Evolutionary conservation across 371 early-diverging fungal genomes (phyloP).

Genomic region (Mucor irregularis): DNA sequence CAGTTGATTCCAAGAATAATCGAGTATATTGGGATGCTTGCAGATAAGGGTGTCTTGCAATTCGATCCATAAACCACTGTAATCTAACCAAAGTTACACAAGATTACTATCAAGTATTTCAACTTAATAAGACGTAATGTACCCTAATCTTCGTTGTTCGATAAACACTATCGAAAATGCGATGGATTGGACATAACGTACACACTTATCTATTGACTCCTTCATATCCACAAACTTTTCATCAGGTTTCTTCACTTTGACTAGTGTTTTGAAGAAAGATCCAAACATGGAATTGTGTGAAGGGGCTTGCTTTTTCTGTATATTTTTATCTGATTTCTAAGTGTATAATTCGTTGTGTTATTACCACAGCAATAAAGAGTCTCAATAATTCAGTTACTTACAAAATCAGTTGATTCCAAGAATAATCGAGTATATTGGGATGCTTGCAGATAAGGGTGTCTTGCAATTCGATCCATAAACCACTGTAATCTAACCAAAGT

Average conservation of each 20-base stretch:
- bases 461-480: slow-evolving; percentile 79
- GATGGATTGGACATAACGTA: background rate
- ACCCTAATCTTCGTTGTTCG: slow-evolving; percentile 74
- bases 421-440: slow-evolving; percentile 74
- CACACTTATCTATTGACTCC: no score
- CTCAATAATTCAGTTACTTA: slow-evolving; percentile 9
- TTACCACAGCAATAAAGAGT: background rate
- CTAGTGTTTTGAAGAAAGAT: background rate
- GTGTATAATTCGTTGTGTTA: no score
- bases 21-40: slow-evolving; percentile 70
- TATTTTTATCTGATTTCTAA: slow-evolving; percentile 3
- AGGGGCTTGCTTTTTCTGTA: no score
- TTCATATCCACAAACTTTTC: no score
- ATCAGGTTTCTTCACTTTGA: no score
- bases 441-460: slow-evolving; percentile 79
- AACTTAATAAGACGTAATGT: background rate
- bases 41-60: slow-evolving; percentile 81
- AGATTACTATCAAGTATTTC: background rate
- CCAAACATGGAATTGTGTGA: no score
- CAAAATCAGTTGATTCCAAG: slow-evolving; percentile 80
- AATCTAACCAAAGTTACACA: slow-evolving; percentile 37
- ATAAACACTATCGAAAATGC: slow-evolving; percentile 76
- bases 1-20: slow-evolving; percentile 79
- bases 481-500: slow-evolving; percentile 60
- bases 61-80: slow-evolving; percentile 81